Percentiles rank a stretch among this genome's conserved stretches.
phyloP scores from a whole-genome alignment of 139 green algal genomes.

The Chlorella sp. region DNA sequence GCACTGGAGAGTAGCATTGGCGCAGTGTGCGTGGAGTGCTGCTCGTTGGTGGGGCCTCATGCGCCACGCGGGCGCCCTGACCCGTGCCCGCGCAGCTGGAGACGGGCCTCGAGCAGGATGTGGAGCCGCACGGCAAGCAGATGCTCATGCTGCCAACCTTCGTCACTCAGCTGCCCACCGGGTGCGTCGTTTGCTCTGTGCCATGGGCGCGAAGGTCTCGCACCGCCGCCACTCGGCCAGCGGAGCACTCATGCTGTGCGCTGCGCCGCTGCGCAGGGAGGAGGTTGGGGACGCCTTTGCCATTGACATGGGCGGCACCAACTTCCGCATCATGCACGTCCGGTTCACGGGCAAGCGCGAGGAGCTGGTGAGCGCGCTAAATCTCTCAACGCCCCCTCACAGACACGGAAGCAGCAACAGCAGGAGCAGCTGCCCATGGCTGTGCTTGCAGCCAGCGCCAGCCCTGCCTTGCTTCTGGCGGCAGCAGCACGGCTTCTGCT shows the following conservation, averaged over 20 bases:
- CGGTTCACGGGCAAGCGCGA: conserved; percentile 22
- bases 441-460: too few relatives aligned
- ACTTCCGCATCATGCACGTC: conserved; percentile 71
- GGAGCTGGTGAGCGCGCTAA: conserved; percentile 37
- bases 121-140: conserved; percentile 12
- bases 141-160: conserved; percentile 52
- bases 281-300: conserved; percentile 72
- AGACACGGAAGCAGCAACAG: too few relatives aligned
- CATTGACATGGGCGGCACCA: conserved; percentile 87
- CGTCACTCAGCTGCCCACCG: conserved; percentile 34
- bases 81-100: conserved; percentile 26
- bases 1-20: too few relatives aligned
- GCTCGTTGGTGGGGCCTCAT: too few relatives aligned
- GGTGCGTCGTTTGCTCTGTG: neutral
- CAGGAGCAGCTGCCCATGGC: too few relatives aligned
- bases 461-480: too few relatives aligned
- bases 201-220: too few relatives aligned
- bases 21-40: neutral
- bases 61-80: neutral
- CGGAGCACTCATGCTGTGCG: too few relatives aligned
- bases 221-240: too few relatives aligned
- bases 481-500: too few relatives aligned
- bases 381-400: too few relatives aligned
- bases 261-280: conserved; percentile 14
- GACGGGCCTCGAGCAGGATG: conserved; percentile 12